Evolutionary conservation across 805 yeast species (phyloP).

Genomic region (Metschnikowia kunwiensis): DNA sequence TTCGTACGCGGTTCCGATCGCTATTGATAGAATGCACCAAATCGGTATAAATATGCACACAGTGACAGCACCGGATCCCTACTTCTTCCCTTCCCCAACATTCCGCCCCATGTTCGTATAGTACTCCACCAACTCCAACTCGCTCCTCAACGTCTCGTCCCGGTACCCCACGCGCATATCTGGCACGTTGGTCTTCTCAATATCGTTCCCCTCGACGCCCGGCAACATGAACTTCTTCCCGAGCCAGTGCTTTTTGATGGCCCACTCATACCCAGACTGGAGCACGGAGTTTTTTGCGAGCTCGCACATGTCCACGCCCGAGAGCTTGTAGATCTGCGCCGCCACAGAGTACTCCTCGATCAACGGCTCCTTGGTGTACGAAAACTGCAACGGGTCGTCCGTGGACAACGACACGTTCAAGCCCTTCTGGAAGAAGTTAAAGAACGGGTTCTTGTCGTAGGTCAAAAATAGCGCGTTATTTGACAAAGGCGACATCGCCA

Average conservation of each 20-base stretch:
- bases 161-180: conserved; percentile 81
- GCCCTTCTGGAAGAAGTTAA: conserved; percentile 86
- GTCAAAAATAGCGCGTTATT: conserved; percentile 94
- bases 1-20: too few relatives aligned
- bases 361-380: conserved; percentile 94
- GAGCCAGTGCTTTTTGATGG: conserved; percentile 87
- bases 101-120: conserved; percentile 41
- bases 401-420: conserved; percentile 91
- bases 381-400: conserved; percentile 96
- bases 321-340: conserved; percentile 92
- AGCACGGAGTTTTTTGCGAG: conserved; percentile 87
- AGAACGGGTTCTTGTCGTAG: conserved; percentile 96
- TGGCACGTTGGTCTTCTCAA: conserved; percentile 94
- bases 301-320: conserved; percentile 96
- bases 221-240: conserved; percentile 58
- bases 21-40: too few relatives aligned
- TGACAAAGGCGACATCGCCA: conserved; percentile 98
- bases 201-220: conserved; percentile 80
- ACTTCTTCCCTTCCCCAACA: too few relatives aligned
- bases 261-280: conserved; percentile 92
- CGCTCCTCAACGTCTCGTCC: conserved; percentile 71
- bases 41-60: too few relatives aligned
- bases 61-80: too few relatives aligned
- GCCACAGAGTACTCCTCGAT: conserved; percentile 98
- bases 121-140: conserved; percentile 62